Percentiles rank a stretch among this genome's conserved stretches.
Evolutionary conservation across 805 yeast genomes (phyloP).

Genomic region (Spathaspora sp.): DNA sequence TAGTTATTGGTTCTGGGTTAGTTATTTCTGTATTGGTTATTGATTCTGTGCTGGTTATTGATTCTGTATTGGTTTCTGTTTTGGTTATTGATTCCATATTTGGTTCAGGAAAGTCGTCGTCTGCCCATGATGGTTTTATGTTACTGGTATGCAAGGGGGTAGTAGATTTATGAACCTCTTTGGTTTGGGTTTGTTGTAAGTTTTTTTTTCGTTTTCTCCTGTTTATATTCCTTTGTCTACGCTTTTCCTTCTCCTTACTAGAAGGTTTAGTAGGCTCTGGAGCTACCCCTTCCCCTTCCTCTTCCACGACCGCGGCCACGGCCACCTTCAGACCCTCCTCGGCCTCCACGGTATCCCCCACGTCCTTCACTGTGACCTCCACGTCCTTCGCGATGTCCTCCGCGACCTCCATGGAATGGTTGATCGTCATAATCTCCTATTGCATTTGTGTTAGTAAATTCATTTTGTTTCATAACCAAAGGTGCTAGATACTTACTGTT

Average conservation of each 20-base stretch:
- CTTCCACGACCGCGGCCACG: conserved; percentile 5
- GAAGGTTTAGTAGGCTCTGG: background rate
- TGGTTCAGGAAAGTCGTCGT: too few species aligned
- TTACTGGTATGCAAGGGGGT: background rate
- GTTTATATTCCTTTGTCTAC: conserved; percentile 12
- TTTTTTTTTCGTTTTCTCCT: conserved; percentile 15
- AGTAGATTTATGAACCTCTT: background rate
- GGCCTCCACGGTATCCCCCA: conserved; percentile 3
- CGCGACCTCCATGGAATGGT: background rate
- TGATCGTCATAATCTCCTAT: background rate
- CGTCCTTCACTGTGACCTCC: background rate
- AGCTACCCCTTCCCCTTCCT: background rate
- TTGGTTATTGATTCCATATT: background rate
- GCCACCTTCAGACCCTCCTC: background rate
- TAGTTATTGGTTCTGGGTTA: background rate
- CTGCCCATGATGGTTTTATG: too few species aligned
- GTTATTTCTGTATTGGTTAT: background rate
- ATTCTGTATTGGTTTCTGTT: background rate
- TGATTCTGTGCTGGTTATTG: background rate
- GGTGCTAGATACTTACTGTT: background rate
- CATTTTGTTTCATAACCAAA: too few species aligned
- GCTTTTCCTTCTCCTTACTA: conserved; percentile 13
- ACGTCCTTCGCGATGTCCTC: background rate
- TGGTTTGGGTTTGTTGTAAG: background rate
- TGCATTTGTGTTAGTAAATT: background rate